Conservation (phyloP, 345 rosid genomes). For the Citrus australasica region DNA sequence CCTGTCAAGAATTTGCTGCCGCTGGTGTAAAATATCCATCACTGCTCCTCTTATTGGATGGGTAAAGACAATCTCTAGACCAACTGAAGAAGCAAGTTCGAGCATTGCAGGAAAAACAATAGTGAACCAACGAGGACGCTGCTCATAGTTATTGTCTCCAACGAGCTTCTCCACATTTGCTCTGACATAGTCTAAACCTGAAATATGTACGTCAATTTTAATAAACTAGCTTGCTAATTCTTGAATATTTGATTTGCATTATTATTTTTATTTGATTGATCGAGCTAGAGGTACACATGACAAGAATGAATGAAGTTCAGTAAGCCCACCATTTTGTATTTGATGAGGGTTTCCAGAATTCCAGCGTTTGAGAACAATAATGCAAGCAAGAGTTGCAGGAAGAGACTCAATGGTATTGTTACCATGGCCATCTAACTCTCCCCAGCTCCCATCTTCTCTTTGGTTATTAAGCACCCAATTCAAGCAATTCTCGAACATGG, state of each 20-base stretch:
- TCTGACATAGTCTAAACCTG: slow-evolving; percentile 42
- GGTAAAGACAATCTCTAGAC: slow-evolving; percentile 32
- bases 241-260: no score
- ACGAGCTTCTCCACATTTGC: slow-evolving; percentile 34
- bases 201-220: neutral
- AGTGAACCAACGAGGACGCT: slow-evolving; percentile 54
- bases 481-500: slow-evolving; percentile 54
- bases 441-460: slow-evolving; percentile 50
- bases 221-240: no score
- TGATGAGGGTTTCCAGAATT: slow-evolving; percentile 20
- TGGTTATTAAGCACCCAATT: slow-evolving; percentile 58
- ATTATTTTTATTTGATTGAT: no score
- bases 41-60: slow-evolving; percentile 3
- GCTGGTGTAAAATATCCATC: slow-evolving; percentile 22
- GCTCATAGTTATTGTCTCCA: neutral
- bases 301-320: no score
- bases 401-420: slow-evolving; percentile 33
- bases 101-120: slow-evolving; percentile 48
- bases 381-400: slow-evolving; percentile 49
- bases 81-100: slow-evolving; percentile 41
- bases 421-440: slow-evolving; percentile 30
- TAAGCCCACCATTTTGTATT: slow-evolving; percentile 27
- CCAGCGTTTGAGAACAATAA: slow-evolving; percentile 52
- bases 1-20: slow-evolving; percentile 40
- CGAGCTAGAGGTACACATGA: no score